phyloP scores from a whole-genome alignment of 2,329 filamentous ascomycete genomes.

The Blumeria hordei region DNA sequence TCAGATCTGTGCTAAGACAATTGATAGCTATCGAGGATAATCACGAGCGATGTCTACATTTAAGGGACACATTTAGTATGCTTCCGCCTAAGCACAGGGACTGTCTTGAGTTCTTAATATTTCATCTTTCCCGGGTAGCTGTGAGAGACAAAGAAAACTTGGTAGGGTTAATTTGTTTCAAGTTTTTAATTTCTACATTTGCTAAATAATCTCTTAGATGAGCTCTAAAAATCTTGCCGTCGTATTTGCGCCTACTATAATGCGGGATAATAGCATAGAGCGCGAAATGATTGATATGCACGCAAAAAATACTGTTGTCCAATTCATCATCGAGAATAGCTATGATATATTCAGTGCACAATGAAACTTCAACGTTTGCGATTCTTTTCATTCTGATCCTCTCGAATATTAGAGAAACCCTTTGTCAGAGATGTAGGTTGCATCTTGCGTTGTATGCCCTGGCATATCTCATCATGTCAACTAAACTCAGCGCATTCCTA shows the following conservation, averaged over 20 bases:
- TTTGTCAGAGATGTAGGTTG: too few relatives aligned
- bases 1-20: conserved; percentile 8
- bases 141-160: conserved; percentile 64
- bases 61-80: conserved; percentile 50
- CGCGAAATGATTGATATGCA: conserved; percentile 94
- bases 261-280: conserved; percentile 73
- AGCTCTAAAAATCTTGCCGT: conserved; percentile 88
- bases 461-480: too few relatives aligned
- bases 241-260: conserved; percentile 92
- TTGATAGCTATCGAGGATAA: conserved; percentile 35
- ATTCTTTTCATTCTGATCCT: too few relatives aligned
- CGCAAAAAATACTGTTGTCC: conserved; percentile 72
- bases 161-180: conserved; percentile 22
- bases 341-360: conserved; percentile 42
- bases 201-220: conserved; percentile 35
- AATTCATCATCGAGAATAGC: conserved; percentile 82
- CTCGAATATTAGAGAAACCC: too few relatives aligned
- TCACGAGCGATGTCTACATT: conserved; percentile 41
- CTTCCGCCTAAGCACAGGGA: conserved; percentile 70
- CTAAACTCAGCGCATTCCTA: too few relatives aligned
- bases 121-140: conserved; percentile 76
- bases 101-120: conserved; percentile 79
- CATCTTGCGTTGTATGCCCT: too few relatives aligned
- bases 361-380: not conserved
- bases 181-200: not conserved